Base-by-base conservation (phyloP, 164 flowering plant genomes). In the Buxus sempervirens region DNA sequence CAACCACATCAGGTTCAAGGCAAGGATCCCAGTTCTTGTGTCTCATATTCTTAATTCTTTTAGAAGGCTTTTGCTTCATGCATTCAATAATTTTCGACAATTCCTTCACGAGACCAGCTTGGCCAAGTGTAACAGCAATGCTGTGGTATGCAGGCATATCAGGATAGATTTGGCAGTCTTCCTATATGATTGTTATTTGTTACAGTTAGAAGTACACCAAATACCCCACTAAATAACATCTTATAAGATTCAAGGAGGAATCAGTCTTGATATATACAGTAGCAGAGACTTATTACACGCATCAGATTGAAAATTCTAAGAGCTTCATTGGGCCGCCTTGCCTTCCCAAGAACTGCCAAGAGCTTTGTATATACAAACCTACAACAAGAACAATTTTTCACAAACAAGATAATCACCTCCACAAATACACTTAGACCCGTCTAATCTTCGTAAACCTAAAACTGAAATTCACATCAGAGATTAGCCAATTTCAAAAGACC, bases 361-460 rank as follows among this genome's bases (percentile, higher is more conserved):
- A 96, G 89, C 71, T 90, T 92, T 20, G 97, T 92, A 76, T 87
- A 93, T 8, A 96, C 99, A 88, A 88, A 92, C 88, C 99, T 96
- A 71, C 62, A 84, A 63, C 66, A 75, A 64, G 49, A 36, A 75
- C 53, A 73, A 23, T 21, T 64, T 26, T 60, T 22, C n/a, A n/a
- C n/a, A n/a, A n/a, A n/a, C n/a, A n/a, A n/a, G n/a, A n/a, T n/a
- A n/a, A 38, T 62, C 20, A 64, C 53, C 14, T 21, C 27, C 8
- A 38, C 38, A 3, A 7, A 32, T 7, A 32, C 38, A 32, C 5
- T 32, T 32, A 32, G 5, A 32, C 38, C 7, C 38, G 38, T 32
- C 38, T 7, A 32, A 3, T 32, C 5, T 32, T 32, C 5, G 38
- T 32, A 32, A 32, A 32, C 38, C 7, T 3, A 32, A 32, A 3